Evolutionary conservation across 257 asterid genomes (phyloP).

Genomic region (Cruciata laevipes): DNA sequence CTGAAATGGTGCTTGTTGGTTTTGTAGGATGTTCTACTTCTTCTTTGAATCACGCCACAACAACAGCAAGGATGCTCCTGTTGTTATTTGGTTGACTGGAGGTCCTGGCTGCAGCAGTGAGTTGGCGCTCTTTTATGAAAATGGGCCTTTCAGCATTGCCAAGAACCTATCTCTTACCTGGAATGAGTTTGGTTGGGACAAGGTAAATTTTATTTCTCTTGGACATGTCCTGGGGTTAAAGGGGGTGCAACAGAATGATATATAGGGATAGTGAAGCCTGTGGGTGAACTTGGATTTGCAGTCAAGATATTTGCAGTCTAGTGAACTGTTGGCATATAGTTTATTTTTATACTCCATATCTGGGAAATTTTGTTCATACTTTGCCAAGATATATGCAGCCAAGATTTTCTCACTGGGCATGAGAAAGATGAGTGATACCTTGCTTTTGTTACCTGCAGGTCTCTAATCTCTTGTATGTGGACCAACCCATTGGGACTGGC

Average conservation of each 20-base stretch:
- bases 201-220: constrained; percentile 17
- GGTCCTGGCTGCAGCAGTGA: constrained; percentile 99
- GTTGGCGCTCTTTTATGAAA: constrained; percentile 91
- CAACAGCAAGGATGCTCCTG: constrained; percentile 67
- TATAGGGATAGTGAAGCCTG: background rate
- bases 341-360: background rate
- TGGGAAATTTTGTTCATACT: background rate
- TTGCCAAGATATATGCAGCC: background rate
- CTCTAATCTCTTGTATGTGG: constrained; percentile 84
- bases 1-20: background rate
- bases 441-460: constrained; percentile 48
- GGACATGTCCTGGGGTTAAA: background rate
- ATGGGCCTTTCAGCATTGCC: constrained; percentile 80
- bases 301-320: too few relatives aligned
- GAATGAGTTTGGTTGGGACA: constrained; percentile 77
- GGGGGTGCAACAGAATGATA: too few relatives aligned
- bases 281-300: too few relatives aligned
- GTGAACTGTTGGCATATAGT: background rate
- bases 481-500: constrained; percentile 98
- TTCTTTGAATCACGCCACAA: constrained; percentile 82
- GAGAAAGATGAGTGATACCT: constrained; percentile 9
- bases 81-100: constrained; percentile 96
- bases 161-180: constrained; percentile 61
- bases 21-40: constrained; percentile 84
- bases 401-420: constrained; percentile 1